These are phyloP conservation scores for Paspalum vaginatum DNA, from an alignment of 176 grass and related monocot species.

Conservation along the genomic window DNA sequence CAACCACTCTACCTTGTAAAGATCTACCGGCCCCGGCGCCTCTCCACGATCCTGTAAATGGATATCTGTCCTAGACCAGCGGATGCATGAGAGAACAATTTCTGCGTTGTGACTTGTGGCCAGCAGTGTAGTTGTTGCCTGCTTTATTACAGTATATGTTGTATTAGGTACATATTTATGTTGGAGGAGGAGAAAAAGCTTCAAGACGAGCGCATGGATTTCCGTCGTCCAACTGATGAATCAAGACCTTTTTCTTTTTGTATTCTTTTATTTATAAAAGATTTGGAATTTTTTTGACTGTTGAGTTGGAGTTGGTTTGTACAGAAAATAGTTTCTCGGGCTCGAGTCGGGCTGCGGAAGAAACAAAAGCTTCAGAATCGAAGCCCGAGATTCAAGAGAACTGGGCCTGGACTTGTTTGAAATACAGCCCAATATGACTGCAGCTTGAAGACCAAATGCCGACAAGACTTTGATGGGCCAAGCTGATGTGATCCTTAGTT, in stretches of 20 bases:
- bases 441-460: neutral
- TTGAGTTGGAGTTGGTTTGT: neutral
- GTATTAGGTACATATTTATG: no score
- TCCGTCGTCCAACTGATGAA: neutral
- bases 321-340: neutral
- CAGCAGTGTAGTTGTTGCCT: neutral
- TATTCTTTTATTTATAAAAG: neutral
- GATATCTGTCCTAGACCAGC: neutral
- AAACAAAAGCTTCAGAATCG: neutral
- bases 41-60: neutral
- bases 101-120: neutral
- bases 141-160: neutral
- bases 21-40: neutral
- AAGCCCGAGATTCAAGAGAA: neutral
- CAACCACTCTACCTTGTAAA: conserved; percentile 10
- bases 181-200: neutral
- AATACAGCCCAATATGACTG: neutral
- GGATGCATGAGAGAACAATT: neutral
- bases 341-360: neutral
- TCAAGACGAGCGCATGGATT: neutral
- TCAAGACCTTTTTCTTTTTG: no score
- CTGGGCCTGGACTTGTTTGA: neutral
- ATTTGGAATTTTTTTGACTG: neutral
- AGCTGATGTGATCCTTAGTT: neutral
- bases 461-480: neutral